phyloP scores from a whole-genome alignment of 1,284 basidiomycete species.

The Trichosporon sp. region DNA sequence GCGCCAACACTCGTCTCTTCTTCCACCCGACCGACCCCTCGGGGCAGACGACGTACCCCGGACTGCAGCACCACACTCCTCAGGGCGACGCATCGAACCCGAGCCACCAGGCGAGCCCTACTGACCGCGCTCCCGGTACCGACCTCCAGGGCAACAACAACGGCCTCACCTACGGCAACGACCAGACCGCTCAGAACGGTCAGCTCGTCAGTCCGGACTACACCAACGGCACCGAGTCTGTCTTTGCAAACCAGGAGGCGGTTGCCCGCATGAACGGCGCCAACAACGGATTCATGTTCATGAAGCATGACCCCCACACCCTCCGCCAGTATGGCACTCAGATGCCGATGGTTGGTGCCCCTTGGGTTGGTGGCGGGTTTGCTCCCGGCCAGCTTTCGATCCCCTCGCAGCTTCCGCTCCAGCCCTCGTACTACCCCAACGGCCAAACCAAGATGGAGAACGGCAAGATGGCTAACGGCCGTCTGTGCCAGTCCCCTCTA shows the following conservation, averaged over 20 bases:
- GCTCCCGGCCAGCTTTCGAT: slow-evolving; percentile 27
- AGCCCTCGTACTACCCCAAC: slow-evolving; percentile 18
- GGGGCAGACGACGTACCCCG: neutral
- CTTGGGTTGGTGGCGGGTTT: slow-evolving; percentile 27
- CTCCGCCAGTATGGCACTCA: slow-evolving; percentile 1
- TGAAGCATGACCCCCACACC: slow-evolving; percentile 12
- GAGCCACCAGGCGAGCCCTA: neutral
- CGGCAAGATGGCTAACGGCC: neutral
- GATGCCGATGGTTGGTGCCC: slow-evolving; percentile 8
- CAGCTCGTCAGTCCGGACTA: slow-evolving; percentile 6
- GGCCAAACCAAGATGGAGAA: slow-evolving; percentile 5
- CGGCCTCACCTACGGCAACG: slow-evolving; percentile 7
- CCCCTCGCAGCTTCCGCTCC: slow-evolving; percentile 14
- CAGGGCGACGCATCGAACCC: neutral
- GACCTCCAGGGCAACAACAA: slow-evolving; percentile 3
- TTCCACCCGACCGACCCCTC: slow-evolving; percentile 15
- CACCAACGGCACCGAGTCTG: slow-evolving; percentile 8
- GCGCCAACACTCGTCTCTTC: slow-evolving; percentile 8
- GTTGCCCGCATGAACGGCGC: slow-evolving; percentile 16
- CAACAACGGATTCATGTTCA: slow-evolving; percentile 11
- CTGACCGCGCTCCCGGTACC: slow-evolving; percentile 2
- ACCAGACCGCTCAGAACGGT: slow-evolving; percentile 3
- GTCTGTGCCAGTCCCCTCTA: slow-evolving; percentile 9
- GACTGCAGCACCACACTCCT: slow-evolving; percentile 5
- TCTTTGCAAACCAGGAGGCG: slow-evolving; percentile 18